Conservation (phyloP, 768 basidiomycete species). For the Rhizopogon vulgaris region DNA sequence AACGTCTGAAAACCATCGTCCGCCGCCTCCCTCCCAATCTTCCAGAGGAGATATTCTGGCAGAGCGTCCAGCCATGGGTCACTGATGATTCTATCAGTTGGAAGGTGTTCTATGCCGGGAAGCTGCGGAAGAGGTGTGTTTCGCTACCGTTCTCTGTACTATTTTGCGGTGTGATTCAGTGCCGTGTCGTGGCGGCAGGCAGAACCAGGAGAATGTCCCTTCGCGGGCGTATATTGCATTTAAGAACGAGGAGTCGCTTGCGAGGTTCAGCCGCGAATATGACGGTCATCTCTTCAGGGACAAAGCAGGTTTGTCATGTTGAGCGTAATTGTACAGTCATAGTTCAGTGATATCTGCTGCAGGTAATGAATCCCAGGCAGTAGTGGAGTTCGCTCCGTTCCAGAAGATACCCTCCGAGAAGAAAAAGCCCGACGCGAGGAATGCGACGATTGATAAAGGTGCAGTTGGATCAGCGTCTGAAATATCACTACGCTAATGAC, state of each 20-base stretch:
- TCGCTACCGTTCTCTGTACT: too few relatives aligned
- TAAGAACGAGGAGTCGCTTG: constrained; percentile 64
- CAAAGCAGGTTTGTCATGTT: constrained; percentile 64
- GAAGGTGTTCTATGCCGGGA: constrained; percentile 64
- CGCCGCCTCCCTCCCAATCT: constrained; percentile 87
- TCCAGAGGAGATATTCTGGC: constrained; percentile 92
- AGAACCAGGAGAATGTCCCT: constrained; percentile 78
- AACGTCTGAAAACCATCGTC: constrained; percentile 82
- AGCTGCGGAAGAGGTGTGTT: constrained; percentile 61
- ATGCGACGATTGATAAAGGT: constrained; percentile 91
- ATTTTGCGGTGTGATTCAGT: background rate
- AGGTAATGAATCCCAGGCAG: constrained; percentile 85
- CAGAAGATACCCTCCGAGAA: constrained; percentile 75
- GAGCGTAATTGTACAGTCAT: background rate
- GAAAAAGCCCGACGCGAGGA: constrained; percentile 74
- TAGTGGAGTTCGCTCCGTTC: constrained; percentile 93
- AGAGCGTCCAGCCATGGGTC: constrained; percentile 82
- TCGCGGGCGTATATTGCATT: constrained; percentile 93
- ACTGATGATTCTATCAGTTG: constrained; percentile 63
- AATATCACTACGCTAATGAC: background rate
- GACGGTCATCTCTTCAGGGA: constrained; percentile 91
- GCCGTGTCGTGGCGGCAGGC: constrained; percentile 31
- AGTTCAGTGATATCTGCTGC: background rate
- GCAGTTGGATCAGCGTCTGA: constrained; percentile 5
- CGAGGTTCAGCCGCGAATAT: constrained; percentile 74